Evolutionary conservation across 257 asterid species (phyloP).

Genomic region (Leonotis leonurus): DNA sequence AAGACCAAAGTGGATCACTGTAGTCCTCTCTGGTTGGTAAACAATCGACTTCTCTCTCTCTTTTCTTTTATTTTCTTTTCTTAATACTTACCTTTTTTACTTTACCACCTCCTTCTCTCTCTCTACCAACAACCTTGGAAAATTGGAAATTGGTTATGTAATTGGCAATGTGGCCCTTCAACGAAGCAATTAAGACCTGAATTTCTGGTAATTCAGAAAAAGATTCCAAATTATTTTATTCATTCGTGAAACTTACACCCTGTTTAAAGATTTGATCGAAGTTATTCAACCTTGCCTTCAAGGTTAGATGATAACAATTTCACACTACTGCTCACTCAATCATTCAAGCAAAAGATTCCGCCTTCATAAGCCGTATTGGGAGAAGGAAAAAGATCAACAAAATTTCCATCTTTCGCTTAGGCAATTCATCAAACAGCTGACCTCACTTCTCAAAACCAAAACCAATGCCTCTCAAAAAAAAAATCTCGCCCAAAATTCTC

Average conservation of each 20-base stretch:
- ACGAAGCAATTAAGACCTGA: slow-evolving; percentile 14
- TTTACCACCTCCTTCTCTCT: no score
- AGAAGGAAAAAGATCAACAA: neutral
- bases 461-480: slow-evolving; percentile 8
- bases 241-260: slow-evolving; percentile 10
- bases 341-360: slow-evolving; percentile 18
- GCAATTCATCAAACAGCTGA: slow-evolving; percentile 2
- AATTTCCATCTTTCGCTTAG: neutral
- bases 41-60: slow-evolving; percentile 20
- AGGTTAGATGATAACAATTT: slow-evolving; percentile 1
- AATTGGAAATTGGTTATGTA: slow-evolving; percentile 14
- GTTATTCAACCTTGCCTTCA: slow-evolving; percentile 15
- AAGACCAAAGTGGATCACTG: slow-evolving; percentile 27
- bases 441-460: neutral
- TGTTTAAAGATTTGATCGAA: slow-evolving; percentile 18
- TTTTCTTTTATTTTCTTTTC: neutral
- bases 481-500: neutral
- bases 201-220: slow-evolving; percentile 15
- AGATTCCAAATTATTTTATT: neutral
- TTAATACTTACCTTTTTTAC: neutral
- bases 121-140: slow-evolving; percentile 22
- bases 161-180: slow-evolving; percentile 28
- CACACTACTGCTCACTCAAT: slow-evolving; percentile 13
- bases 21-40: slow-evolving; percentile 35
- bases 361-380: neutral